A percentile compares a stretch with the other conserved stretches of the same genome.
Conservation (phyloP, 805 yeast species). For the Candida maltosa region DNA sequence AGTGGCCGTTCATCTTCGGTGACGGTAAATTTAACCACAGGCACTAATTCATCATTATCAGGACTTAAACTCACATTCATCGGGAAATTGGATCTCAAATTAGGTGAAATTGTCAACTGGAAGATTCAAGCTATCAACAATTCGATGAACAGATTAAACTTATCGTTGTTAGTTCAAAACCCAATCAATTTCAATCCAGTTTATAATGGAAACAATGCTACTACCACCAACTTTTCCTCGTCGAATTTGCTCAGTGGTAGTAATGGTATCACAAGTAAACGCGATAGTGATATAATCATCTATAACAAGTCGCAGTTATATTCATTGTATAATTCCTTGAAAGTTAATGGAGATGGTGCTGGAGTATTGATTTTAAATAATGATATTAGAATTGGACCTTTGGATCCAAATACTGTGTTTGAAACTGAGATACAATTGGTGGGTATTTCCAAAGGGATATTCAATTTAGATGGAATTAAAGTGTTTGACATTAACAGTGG, state of each 20-base stretch:
- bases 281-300: conserved; percentile 12
- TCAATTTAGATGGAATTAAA: conserved; percentile 60
- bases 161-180: conserved; percentile 44
- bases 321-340: conserved; percentile 31
- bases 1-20: conserved; percentile 12
- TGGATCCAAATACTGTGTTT: conserved; percentile 59
- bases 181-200: conserved; percentile 23
- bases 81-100: conserved; percentile 57
- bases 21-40: conserved; percentile 33
- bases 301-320: conserved; percentile 22
- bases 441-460: conserved; percentile 64
- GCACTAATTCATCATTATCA: conserved; percentile 22
- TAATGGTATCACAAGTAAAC: conserved; percentile 4
- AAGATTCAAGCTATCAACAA: conserved; percentile 63
- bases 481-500: conserved; percentile 62
- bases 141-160: conserved; percentile 46
- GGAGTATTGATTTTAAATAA: conserved; percentile 66
- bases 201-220: conserved; percentile 9
- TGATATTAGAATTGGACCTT: conserved; percentile 60
- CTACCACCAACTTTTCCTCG: conserved; percentile 11
- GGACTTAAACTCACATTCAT: conserved; percentile 49
- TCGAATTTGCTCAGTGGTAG: conserved; percentile 14
- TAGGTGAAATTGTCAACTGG: conserved; percentile 64
- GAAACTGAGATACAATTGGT: conserved; percentile 61
- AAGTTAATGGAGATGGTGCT: conserved; percentile 31